Base-by-base conservation (phyloP, 2,329 filamentous ascomycete species). In the Huntiella moniliformis region DNA sequence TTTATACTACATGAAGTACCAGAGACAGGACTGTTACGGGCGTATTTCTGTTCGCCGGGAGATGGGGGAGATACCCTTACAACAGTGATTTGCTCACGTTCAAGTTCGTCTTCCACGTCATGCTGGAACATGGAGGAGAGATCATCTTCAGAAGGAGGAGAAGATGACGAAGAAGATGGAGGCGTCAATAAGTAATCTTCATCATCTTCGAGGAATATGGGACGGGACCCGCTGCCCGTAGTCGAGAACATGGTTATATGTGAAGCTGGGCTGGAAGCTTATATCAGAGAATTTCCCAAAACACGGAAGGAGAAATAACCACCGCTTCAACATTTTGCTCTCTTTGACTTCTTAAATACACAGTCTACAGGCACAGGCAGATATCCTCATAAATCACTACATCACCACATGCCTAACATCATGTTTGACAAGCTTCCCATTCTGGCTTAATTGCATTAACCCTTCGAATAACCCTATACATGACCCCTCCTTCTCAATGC, bases 81-180 rank as follows among this genome's bases (percentile, higher is more conserved):
- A 3, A 64, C 55, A 33, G 64, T 60, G 17, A 64, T 60, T 1
- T 61, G 48, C 12, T 60, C 55, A 6, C 37, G 41, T 42, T 50
- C 48, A 5, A 50, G 37, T 10, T 50, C 48, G 33, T 44, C 44
- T 44, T 50, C 48, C 28, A 15, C 44, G 38, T 28, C 18, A 31
- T 17, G 28, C 43, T 45, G 41, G 17, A 50, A 50, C 3, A 42
- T 44, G 31, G 46, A 34, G 10, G 28, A 10, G 6, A 35, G 35
- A 17, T 46, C 40, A 35, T 42, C 28, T 10, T 28, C 22, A 10
- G 6, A 10, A 8, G 22, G 22, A 6, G 22, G 22, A 8, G 22
- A 28, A 28, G 22, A 28, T 7, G 22, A 28, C 22, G 13, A 43
- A 22, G n/a, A 39, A 40, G n/a, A 47, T 47, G 33, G 43, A 35